Percentiles rank a stretch among this genome's conserved stretches.
These are phyloP conservation scores for Euphorbia celastroides DNA, from an alignment of 441 rosid species.

Conservation along the genomic window DNA sequence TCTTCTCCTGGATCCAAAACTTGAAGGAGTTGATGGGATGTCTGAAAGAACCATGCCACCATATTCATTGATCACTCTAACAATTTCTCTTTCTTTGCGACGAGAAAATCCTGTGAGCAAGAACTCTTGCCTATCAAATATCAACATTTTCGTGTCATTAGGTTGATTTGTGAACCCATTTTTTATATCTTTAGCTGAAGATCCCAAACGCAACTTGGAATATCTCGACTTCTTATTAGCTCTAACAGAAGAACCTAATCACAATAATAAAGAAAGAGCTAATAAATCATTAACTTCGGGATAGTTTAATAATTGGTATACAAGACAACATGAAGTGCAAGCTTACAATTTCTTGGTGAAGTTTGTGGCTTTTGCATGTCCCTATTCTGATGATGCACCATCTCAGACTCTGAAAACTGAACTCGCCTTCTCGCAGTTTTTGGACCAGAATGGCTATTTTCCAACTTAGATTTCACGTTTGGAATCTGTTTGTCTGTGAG, in stretches of 20 bases:
- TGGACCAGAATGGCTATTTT: neutral
- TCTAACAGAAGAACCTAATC: conserved; percentile 23
- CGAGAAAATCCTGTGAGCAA: conserved; percentile 61
- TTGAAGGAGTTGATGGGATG: conserved; percentile 34
- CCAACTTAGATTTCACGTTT: conserved; percentile 14
- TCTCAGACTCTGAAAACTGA: conserved; percentile 30
- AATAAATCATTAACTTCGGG: neutral
- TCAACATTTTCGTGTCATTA: conserved; percentile 23
- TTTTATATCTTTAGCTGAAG: conserved; percentile 20
- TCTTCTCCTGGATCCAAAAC: conserved; percentile 19
- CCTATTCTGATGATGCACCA: conserved; percentile 22
- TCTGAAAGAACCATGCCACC: conserved; percentile 54
- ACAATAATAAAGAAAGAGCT: neutral
- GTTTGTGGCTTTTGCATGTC: conserved; percentile 16
- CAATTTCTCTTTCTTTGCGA: conserved; percentile 42
- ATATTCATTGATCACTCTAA: conserved; percentile 35
- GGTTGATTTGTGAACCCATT: conserved; percentile 13
- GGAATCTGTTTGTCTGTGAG: conserved; percentile 13
- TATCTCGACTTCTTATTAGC: conserved; percentile 26
- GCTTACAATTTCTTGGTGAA: conserved; percentile 27
- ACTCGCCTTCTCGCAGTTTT: conserved; percentile 36
- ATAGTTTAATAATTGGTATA: neutral
- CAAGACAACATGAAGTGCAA: neutral
- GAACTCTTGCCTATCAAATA: conserved; percentile 48
- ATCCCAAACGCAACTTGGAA: conserved; percentile 19